Base-by-base conservation (phyloP, 257 asterid species). In the Penstemon barbatus region DNA sequence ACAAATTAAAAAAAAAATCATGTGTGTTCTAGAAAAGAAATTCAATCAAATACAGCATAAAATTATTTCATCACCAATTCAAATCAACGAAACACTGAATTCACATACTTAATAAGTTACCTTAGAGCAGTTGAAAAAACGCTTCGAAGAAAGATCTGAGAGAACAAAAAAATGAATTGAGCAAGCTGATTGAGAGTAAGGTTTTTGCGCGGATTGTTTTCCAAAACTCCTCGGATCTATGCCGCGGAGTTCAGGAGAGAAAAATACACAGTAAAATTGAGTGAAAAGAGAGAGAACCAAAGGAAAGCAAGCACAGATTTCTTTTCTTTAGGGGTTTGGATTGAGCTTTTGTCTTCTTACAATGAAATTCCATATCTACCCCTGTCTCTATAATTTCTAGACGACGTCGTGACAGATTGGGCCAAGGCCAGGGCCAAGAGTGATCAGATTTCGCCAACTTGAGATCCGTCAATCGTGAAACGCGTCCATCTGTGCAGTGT, bases 221-320 rank as follows among this genome's bases (percentile, higher is more conserved):
- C 85, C 69, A 61, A 77, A 80, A 83, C 85, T 80, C 83, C 85
- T 80, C 85, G 80, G 80, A 77, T 81, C 78, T 74, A 61, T 83
- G 85, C 88, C 88, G 82, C 80, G 84, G 85, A 83, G 80, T 83
- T 57, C 65, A 63, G 84, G 80, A 73, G 77, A 46, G 15, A 65
- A 13, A 71, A 61, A 12, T 56, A 55, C 57, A 13, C 7, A 18
- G 73, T 44, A 62, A 61, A 11, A 11, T 52, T 39, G 68, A 12
- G 5, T 19, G 13, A 10, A 40, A 45, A 58, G 66, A 70, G 48
- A 50, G 39, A 43, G 25, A 55, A 19, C 62, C 54, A 51, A 46
- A 38, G 54, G 13, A 54, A 12, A 13, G 52, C 3, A 11, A 18
- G 45, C 7, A 8, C 5, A 8, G 15, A 18, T 13, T 19, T 3